A percentile compares a stretch with the other conserved stretches of the same genome.
These are phyloP conservation scores for Globisporangium paroecandrum DNA, from an alignment of 352 stramenopile genomes.

Conservation along the genomic window DNA sequence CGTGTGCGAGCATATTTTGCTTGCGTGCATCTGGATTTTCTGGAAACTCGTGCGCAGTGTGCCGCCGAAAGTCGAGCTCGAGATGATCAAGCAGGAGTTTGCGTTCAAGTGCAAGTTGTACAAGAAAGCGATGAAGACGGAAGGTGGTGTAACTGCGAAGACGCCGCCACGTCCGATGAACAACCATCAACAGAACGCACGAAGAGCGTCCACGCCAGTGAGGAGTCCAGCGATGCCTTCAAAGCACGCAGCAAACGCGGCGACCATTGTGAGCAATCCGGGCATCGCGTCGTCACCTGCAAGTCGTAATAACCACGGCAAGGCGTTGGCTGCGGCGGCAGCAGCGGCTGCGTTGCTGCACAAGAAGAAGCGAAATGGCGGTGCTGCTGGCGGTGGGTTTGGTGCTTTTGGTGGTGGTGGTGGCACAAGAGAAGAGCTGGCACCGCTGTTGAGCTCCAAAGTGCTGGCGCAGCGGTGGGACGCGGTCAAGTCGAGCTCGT, in stretches of 20 bases:
- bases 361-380: conserved; percentile 9
- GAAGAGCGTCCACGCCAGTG: background rate
- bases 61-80: conserved; percentile 54
- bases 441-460: conserved; percentile 57
- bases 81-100: conserved; percentile 66
- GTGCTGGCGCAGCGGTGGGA: conserved; percentile 53
- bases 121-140: conserved; percentile 28
- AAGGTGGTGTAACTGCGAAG: background rate
- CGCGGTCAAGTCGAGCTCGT: conserved; percentile 14
- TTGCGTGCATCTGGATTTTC: conserved; percentile 61
- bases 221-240: background rate
- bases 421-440: conserved; percentile 46
- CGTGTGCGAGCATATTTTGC: conserved; percentile 60
- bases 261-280: conserved; percentile 19
- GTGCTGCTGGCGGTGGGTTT: background rate
- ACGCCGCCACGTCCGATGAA: background rate
- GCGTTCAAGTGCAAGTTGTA: conserved; percentile 75
- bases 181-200: background rate
- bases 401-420: background rate
- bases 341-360: conserved; percentile 7
- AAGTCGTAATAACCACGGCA: background rate
- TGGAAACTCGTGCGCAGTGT: conserved; percentile 66
- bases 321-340: conserved; percentile 13
- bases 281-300: background rate
- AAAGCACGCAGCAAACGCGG: background rate